Percentiles rank a stretch among this genome's conserved stretches.
These are phyloP conservation scores for Drechslerella coelobrocha DNA, from an alignment of 2,329 filamentous ascomycete genomes.

Conservation along the genomic window DNA sequence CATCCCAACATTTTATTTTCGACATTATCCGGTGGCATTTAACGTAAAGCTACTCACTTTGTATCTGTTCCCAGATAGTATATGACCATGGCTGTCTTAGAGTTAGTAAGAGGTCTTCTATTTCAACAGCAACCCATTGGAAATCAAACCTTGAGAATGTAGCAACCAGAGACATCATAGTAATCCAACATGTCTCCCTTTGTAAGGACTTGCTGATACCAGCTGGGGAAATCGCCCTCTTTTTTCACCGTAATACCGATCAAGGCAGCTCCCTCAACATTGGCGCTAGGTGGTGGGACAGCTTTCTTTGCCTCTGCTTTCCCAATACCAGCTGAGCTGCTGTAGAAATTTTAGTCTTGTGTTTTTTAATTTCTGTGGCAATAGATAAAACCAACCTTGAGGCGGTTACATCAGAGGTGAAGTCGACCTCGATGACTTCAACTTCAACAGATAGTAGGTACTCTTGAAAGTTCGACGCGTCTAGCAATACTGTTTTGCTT, in stretches of 20 bases:
- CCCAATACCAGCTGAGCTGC: slow-evolving; percentile 46
- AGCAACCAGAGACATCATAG: slow-evolving; percentile 97
- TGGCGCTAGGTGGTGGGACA: slow-evolving; percentile 59
- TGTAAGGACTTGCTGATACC: slow-evolving; percentile 97
- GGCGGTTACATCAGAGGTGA: slow-evolving; percentile 31
- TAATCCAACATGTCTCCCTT: slow-evolving; percentile 98
- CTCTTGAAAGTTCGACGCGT: slow-evolving; percentile 48
- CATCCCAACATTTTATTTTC: background rate
- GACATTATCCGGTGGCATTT: background rate
- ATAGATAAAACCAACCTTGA: slow-evolving; percentile 10
- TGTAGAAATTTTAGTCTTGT: background rate
- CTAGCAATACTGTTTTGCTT: slow-evolving; percentile 53
- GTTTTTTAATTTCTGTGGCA: background rate
- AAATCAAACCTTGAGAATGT: slow-evolving; percentile 75
- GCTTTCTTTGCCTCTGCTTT: slow-evolving; percentile 61
- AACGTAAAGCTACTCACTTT: slow-evolving; percentile 63
- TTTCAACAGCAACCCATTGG: background rate
- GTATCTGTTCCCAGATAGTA: slow-evolving; percentile 73
- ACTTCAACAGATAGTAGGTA: slow-evolving; percentile 54
- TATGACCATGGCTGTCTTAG: slow-evolving; percentile 66
- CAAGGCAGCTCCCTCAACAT: slow-evolving; percentile 68
- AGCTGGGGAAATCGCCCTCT: slow-evolving; percentile 83
- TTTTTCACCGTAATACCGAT: slow-evolving; percentile 90
- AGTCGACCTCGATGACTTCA: slow-evolving; percentile 52
- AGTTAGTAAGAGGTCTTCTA: slow-evolving; percentile 10